Percentiles rank a stretch among this genome's conserved stretches.
These are phyloP conservation scores for Sporothrix humicola DNA, from an alignment of 2,329 filamentous ascomycete species.

Conservation along the genomic window DNA sequence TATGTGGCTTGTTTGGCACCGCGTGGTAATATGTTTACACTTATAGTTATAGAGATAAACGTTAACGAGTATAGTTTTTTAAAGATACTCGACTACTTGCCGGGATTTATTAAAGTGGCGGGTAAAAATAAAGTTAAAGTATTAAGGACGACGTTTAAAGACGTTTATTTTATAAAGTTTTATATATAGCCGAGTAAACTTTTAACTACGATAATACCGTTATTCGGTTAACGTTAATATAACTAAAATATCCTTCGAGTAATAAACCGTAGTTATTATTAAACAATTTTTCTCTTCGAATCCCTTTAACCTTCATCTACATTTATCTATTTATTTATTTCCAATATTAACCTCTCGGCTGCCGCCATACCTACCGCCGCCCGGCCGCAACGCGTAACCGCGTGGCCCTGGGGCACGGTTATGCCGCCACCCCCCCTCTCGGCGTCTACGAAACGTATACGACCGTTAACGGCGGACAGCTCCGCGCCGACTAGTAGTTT, in stretches of 20 bases:
- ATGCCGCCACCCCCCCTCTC: too few relatives aligned
- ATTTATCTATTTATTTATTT: too few relatives aligned
- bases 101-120: constrained; percentile 40
- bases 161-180: constrained; percentile 51
- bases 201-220: constrained; percentile 54
- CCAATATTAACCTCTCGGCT: too few relatives aligned
- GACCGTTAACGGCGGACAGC: too few relatives aligned
- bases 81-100: constrained; percentile 46
- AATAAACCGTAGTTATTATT: constrained; percentile 47
- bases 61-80: constrained; percentile 54
- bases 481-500: too few relatives aligned
- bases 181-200: constrained; percentile 46
- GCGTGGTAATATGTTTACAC: constrained; percentile 51
- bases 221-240: constrained; percentile 50
- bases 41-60: constrained; percentile 51
- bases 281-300: too few relatives aligned
- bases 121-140: constrained; percentile 36
- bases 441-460: too few relatives aligned
- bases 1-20: constrained; percentile 55
- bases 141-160: constrained; percentile 41
- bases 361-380: too few relatives aligned
- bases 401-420: too few relatives aligned
- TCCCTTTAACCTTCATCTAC: too few relatives aligned
- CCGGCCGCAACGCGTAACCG: too few relatives aligned
- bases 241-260: constrained; percentile 51